A percentile compares a stretch with the other conserved stretches of the same genome.
Evolutionary conservation across 352 stramenopile species (phyloP).

Genomic region (Phytophthora meadii): DNA sequence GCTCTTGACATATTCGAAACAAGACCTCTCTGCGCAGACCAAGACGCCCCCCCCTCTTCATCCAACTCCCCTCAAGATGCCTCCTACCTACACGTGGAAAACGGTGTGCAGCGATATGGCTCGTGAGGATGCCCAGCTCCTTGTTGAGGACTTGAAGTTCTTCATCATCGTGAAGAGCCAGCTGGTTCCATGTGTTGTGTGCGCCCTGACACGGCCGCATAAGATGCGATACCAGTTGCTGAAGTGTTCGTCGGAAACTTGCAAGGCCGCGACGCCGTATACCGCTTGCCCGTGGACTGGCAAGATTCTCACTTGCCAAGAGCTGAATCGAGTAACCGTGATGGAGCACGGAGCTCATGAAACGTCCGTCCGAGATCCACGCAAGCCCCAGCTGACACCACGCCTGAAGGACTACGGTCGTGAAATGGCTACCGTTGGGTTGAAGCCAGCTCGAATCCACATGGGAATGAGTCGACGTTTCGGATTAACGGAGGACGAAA

Average conservation of each 20-base stretch:
- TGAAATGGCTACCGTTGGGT: background rate
- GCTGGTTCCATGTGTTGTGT: background rate
- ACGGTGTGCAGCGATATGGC: background rate
- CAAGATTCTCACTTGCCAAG: conserved; percentile 1
- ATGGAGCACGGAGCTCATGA: background rate
- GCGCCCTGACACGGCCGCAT: background rate
- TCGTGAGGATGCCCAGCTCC: background rate
- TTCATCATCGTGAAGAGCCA: background rate
- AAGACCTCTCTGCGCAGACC: no score
- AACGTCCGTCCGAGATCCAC: background rate
- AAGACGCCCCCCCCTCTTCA: background rate
- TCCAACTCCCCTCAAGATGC: background rate
- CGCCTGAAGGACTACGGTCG: conserved; percentile 2
- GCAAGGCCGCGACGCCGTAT: background rate
- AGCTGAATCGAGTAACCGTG: background rate
- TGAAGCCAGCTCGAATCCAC: conserved; percentile 1
- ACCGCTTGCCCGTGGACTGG: background rate
- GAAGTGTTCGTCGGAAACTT: conserved; percentile 9
- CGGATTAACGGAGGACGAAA: background rate
- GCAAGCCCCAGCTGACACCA: background rate
- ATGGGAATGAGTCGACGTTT: background rate
- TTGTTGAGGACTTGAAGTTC: background rate
- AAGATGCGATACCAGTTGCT: background rate
- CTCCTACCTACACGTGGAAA: background rate
- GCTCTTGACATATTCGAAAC: no score